These are phyloP conservation scores for Chlorociboria aeruginascens DNA, from an alignment of 495 filamentous ascomycete genomes.

Conservation along the genomic window DNA sequence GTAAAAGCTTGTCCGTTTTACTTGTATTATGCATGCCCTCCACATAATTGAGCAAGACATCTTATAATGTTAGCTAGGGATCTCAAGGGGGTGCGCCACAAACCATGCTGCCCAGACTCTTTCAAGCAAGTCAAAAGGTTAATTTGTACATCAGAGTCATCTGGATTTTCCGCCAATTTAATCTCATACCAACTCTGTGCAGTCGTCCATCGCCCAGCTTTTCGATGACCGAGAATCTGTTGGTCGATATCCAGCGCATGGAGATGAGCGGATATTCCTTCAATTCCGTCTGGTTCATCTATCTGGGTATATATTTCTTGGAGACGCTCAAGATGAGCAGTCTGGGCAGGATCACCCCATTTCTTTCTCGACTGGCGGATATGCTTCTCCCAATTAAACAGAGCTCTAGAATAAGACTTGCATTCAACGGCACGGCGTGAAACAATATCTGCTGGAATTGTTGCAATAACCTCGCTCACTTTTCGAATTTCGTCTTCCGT, in stretches of 20 bases:
- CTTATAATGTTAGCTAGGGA: conserved; percentile 19
- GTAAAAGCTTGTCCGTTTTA: conserved; percentile 45
- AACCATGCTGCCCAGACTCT: conserved; percentile 75
- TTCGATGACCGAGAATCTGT: conserved; percentile 82
- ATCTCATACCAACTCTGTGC: conserved; percentile 97
- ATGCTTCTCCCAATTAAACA: conserved; percentile 91
- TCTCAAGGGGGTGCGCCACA: conserved; percentile 3
- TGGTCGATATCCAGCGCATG: conserved; percentile 77
- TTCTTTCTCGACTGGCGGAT: conserved; percentile 46
- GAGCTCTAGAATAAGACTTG: conserved; percentile 78
- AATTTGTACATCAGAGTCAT: conserved; percentile 63
- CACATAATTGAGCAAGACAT: conserved; percentile 73
- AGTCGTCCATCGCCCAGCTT: conserved; percentile 93
- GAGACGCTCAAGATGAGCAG: conserved; percentile 54
- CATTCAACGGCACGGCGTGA: conserved; percentile 81
- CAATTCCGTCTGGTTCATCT: conserved; percentile 93
- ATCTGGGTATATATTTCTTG: conserved; percentile 94
- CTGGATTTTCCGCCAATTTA: conserved; percentile 63
- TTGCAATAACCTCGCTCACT: conserved; percentile 50
- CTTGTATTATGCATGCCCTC: conserved; percentile 52
- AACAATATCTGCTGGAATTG: conserved; percentile 75
- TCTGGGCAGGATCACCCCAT: conserved; percentile 31
- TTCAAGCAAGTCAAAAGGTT: conserved; percentile 82
- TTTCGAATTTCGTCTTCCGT: conserved; percentile 23
- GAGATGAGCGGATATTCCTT: conserved; percentile 81